Evolutionary conservation across 2,329 filamentous ascomycete genomes (phyloP), one percentile per base, ranked within the genome.

Genomic region (Sclerotinia subarctica): DNA sequence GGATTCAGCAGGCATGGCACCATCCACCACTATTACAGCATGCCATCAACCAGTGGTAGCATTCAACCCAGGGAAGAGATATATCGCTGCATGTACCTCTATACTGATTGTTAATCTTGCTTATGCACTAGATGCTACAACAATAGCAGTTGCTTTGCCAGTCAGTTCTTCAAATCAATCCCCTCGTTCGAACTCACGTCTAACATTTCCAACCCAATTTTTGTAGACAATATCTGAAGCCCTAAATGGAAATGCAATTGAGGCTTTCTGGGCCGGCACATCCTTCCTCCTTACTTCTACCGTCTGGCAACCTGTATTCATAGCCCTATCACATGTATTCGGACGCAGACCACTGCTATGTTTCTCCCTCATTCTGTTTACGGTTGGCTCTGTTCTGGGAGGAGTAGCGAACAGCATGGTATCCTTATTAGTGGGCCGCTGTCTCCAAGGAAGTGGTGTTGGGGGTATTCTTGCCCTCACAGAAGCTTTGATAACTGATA

Each of bases 221-320:
- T 65, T 58, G 38, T 56, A 73, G 72, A 86, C 84, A 1, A 85
- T 88, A 10, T 86, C 87, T 13, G 78, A 88, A 47, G 82, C 78
- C 6, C 78, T 87, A 7, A 73, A 79, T 44, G 83, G 83, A 56
- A 82, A 80, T 0, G 83, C 83, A 2, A 82, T 86, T 42, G 80
- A 90, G 76, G 86, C 87, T 0, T 91, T 90, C 74, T 91, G 88
- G 89, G 83, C 86, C 17, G 89, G 88, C 11, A 70, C 88, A 7
- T 86, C 86, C 21, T 92, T 89, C 72, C 80, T 92, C 6, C 83
- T 91, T 52, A 69, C 83, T 86, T 86, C 84, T 66, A 87, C 88
- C 0, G 83, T 88, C 49, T 81, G 85, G 54, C 82, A 88, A 73
- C 86, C 85, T 59, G 76, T 78, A 32, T 74, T 67, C 68, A 69